A percentile compares a stretch with the other conserved stretches of the same genome.
Conservation (phyloP, 139 green algal genomes). For the Raphidocelis subcapitata region DNA sequence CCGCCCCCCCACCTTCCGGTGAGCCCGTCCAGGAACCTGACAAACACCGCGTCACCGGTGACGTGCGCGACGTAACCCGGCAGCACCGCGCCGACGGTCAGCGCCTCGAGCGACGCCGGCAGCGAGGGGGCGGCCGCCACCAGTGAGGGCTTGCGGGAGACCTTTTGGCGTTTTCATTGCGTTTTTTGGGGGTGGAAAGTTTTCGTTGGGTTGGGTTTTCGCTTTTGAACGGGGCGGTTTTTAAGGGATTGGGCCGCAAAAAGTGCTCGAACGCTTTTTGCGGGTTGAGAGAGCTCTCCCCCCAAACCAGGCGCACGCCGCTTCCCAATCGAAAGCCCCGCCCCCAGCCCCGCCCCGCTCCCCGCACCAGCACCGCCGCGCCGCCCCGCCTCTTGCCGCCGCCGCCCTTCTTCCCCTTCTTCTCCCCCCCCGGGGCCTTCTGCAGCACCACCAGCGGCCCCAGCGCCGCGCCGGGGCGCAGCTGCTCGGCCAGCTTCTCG, state of each 20-base stretch:
- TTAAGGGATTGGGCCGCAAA: neutral
- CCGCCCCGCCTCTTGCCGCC: no score
- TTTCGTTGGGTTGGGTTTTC: neutral
- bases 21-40: slow-evolving; percentile 80
- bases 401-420: neutral
- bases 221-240: neutral
- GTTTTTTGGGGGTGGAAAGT: neutral
- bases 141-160: slow-evolving; percentile 74
- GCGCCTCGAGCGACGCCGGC: slow-evolving; percentile 37
- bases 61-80: slow-evolving; percentile 83
- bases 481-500: slow-evolving; percentile 41
- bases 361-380: no score
- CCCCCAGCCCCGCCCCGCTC: no score
- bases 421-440: neutral
- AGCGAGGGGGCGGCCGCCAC: slow-evolving; percentile 44
- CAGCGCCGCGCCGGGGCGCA: slow-evolving; percentile 42
- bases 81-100: slow-evolving; percentile 49
- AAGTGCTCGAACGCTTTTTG: neutral
- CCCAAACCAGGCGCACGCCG: no score
- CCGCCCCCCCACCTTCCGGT: slow-evolving; percentile 47
- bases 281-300: no score
- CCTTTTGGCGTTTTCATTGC: slow-evolving; percentile 1
- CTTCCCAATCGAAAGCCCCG: no score
- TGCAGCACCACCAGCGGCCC: slow-evolving; percentile 35
- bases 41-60: slow-evolving; percentile 68